phyloP scores from a whole-genome alignment of 495 filamentous ascomycete genomes.

The Oidiodendron maius region DNA sequence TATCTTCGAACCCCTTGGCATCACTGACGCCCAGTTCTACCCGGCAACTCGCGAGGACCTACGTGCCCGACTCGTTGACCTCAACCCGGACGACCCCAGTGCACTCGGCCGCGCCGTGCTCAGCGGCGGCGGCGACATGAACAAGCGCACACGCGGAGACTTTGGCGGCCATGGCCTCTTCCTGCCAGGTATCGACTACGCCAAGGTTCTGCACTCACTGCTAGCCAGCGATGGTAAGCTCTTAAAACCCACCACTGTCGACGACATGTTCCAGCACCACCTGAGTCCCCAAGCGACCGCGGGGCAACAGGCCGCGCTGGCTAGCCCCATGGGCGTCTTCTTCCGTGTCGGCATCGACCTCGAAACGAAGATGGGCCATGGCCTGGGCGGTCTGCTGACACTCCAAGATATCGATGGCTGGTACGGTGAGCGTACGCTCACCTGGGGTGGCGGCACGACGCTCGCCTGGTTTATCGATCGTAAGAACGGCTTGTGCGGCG shows the following conservation, averaged over 20 bases:
- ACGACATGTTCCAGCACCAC: constrained; percentile 39
- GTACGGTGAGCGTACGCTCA: constrained; percentile 20
- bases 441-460: constrained; percentile 17
- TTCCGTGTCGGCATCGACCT: not conserved
- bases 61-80: constrained; percentile 26
- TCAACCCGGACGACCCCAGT: constrained; percentile 20
- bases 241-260: constrained; percentile 31
- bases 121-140: constrained; percentile 26
- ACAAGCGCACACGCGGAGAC: constrained; percentile 23
- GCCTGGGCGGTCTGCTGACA: constrained; percentile 28
- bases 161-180: constrained; percentile 35
- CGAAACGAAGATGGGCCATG: constrained; percentile 21
- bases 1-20: not conserved
- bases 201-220: constrained; percentile 37
- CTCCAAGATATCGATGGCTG: constrained; percentile 20
- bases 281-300: constrained; percentile 10
- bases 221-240: constrained; percentile 37
- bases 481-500: constrained; percentile 5
- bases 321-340: not conserved
- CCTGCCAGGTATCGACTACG: no score
- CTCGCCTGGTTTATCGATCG: constrained; percentile 17
- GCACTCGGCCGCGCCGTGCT: constrained; percentile 12
- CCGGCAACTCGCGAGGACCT: constrained; percentile 35
- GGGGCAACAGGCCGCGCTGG: not conserved
- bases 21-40: constrained; percentile 29